Evolutionary conservation across 2,329 filamentous ascomycete species (phyloP).

Genomic region (Colletotrichum graminicola): DNA sequence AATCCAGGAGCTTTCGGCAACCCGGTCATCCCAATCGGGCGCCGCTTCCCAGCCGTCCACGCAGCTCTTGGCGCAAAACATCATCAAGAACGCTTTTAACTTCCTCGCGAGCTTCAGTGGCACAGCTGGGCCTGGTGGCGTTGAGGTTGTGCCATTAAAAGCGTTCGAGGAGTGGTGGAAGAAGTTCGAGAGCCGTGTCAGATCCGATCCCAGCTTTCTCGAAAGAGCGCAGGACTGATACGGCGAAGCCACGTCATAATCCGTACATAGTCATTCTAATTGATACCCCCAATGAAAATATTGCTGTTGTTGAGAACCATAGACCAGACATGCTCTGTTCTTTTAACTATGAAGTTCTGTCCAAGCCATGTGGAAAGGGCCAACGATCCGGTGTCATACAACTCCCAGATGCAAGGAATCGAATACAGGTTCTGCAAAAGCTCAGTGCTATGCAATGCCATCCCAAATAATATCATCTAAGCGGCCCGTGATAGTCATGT

Average conservation of each 20-base stretch:
- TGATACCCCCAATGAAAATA: conserved; percentile 19
- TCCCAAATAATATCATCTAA: conserved; percentile 18
- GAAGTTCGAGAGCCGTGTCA: conserved; percentile 91
- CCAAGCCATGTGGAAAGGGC: conserved; percentile 1
- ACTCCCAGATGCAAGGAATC: conserved; percentile 3
- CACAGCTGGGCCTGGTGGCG: conserved; percentile 68
- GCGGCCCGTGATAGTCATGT: conserved; percentile 7
- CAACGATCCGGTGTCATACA: neutral
- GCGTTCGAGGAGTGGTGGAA: conserved; percentile 98
- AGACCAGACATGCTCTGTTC: neutral
- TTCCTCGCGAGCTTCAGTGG: conserved; percentile 90
- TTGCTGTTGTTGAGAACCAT: neutral
- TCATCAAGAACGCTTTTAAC: conserved; percentile 98
- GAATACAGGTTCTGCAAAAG: conserved; percentile 8
- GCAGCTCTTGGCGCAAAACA: conserved; percentile 86
- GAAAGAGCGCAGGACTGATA: conserved; percentile 67
- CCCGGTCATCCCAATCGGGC: conserved; percentile 50
- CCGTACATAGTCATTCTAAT: neutral
- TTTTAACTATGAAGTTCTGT: neutral
- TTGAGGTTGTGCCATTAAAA: conserved; percentile 92
- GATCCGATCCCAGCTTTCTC: conserved; percentile 88
- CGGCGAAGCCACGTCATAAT: neutral
- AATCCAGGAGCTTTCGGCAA: conserved; percentile 69
- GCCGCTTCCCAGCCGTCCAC: conserved; percentile 67
- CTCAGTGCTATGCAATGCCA: conserved; percentile 26